Conservation (phyloP, 108 stramenopile genomes). For the Bacterosira constricta region DNA sequence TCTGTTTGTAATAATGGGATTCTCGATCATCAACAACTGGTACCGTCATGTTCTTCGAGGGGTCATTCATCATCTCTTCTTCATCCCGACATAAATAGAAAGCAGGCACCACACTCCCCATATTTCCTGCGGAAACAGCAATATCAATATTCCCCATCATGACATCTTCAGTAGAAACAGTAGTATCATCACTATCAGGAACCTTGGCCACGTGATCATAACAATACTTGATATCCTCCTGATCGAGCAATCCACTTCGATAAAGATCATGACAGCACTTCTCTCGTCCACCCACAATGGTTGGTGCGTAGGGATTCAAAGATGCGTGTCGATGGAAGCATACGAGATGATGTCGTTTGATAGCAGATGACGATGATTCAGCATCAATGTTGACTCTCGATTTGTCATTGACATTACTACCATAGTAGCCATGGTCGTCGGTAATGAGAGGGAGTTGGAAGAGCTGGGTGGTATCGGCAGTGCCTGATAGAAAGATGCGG, state of each 20-base stretch:
- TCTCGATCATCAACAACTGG: not conserved
- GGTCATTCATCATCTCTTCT: not conserved
- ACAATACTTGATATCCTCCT: not conserved
- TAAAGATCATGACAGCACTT: slow-evolving; percentile 26
- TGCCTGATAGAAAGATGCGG: slow-evolving; percentile 9
- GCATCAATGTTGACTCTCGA: not conserved
- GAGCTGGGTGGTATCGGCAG: slow-evolving; percentile 15
- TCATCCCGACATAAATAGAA: slow-evolving; percentile 23
- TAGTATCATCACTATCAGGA: slow-evolving; percentile 1
- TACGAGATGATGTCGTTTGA: slow-evolving; percentile 18
- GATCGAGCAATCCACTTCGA: slow-evolving; percentile 3
- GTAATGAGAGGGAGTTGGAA: not conserved
- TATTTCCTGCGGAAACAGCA: not conserved
- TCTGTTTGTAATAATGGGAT: not conserved
- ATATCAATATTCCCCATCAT: not conserved
- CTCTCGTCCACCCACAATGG: not conserved
- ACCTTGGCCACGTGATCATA: slow-evolving; percentile 23
- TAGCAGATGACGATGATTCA: too few relatives aligned
- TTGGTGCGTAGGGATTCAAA: not conserved
- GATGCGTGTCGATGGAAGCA: slow-evolving; percentile 16
- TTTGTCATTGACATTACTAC: not conserved
- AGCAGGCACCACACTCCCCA: slow-evolving; percentile 8
- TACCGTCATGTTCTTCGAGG: not conserved
- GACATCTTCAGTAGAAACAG: not conserved
- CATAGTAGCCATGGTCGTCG: not conserved